Evolutionary conservation across 164 flowering plant genomes (phyloP), one percentile per base, ranked within the genome.

Genomic region (Annona squamosa): DNA sequence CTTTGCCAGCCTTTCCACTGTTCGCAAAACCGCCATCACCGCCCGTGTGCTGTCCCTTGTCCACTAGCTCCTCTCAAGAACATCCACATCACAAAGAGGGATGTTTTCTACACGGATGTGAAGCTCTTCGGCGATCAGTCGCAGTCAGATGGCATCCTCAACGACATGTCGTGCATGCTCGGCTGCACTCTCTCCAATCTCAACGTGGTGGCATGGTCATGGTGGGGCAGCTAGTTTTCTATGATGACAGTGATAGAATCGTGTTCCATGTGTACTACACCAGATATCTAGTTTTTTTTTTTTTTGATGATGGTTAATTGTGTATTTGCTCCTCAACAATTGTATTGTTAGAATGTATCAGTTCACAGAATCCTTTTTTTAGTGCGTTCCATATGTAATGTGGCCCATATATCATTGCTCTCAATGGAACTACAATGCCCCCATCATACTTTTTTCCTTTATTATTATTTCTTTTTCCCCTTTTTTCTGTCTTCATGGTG

Each of bases 71-170:
- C 88, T 73, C 61, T 79, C 65, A 89, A 85, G 76, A 85, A 77
- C 79, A 95, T 95, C 70, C 99, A 93, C 65, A 98, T 93, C 68
- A 95, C 97, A 69, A 95, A 95, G 84, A 84, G 98, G 3, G 99
- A 93, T 71, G 85, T 95, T 19, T 95, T 95, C 75, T 95, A 95
- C 83, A 93, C 99, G 3, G 99, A 95, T 68, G 99, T 91, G 6
- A 95, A 95, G 82, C 86, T 93, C 45, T 95, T 95, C 70, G 92
- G 90, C 67, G 99, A 93, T 73, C 99, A 95, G 81, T 74, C 86
- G 0, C 99, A 95, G 48, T 90, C 95, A 5, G 98, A 95, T 72
- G 71, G 91, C 3, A 90, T 93, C 0, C 82, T 95, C 3, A 98
- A 95, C 71, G 98, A 95, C 67, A 97, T 95, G 1, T 87, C 97